A percentile compares a stretch with the other conserved stretches of the same genome.
Evolutionary conservation across 2,329 filamentous ascomycete species (phyloP).

Genomic region (Diaporthe sp.): DNA sequence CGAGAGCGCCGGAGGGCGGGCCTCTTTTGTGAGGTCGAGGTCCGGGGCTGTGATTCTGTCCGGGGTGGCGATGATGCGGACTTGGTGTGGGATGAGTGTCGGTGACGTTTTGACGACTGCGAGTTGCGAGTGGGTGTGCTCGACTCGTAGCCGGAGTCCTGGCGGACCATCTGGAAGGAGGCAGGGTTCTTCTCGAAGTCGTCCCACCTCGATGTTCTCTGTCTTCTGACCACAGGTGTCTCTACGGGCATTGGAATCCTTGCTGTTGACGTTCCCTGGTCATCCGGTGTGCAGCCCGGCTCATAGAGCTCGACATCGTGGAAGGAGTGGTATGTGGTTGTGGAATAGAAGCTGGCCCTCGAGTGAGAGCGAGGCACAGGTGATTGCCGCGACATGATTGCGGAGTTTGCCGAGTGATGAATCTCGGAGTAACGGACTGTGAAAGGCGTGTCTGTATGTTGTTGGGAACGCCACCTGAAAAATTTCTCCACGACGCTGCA

Average conservation of each 20-base stretch:
- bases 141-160: conserved; percentile 70
- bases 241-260: conserved; percentile 33
- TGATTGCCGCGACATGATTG: conserved; percentile 27
- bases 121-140: conserved; percentile 51
- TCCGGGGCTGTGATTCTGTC: conserved; percentile 13
- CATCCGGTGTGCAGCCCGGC: conserved; percentile 44
- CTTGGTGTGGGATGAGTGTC: conserved; percentile 42
- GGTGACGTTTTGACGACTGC: conserved; percentile 41
- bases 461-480: background rate
- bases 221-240: background rate
- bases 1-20: conserved; percentile 54
- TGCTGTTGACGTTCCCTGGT: conserved; percentile 36
- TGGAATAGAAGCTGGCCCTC: conserved; percentile 56
- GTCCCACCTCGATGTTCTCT: conserved; percentile 36
- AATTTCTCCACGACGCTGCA: background rate
- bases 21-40: conserved; percentile 45
- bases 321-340: conserved; percentile 66
- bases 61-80: conserved; percentile 42
- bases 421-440: background rate
- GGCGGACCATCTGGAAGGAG: conserved; percentile 59
- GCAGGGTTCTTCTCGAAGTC: conserved; percentile 44
- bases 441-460: conserved; percentile 8
- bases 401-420: background rate
- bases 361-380: conserved; percentile 42
- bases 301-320: conserved; percentile 61